Conservation (phyloP, 1,284 basidiomycete species). For the Malassezia slooffiae region DNA sequence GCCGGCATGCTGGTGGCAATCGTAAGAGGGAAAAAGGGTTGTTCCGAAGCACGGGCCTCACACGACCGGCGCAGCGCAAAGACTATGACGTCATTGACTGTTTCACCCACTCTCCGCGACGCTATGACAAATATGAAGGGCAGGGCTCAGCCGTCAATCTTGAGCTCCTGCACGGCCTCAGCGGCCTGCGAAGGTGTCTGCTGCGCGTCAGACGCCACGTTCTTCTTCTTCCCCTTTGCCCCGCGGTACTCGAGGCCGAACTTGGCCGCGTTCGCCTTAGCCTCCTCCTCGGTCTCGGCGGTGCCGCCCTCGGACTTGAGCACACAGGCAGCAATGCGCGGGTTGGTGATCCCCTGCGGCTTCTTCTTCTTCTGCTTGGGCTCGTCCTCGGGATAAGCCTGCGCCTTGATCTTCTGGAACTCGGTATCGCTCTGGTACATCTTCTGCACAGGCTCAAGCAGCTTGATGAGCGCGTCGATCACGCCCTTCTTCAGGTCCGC, state of each 20-base stretch:
- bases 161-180: slow-evolving; percentile 5
- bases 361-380: slow-evolving; percentile 33
- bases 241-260: slow-evolving; percentile 17
- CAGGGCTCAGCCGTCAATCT: slow-evolving; percentile 5
- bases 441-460: slow-evolving; percentile 72
- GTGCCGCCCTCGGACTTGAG: slow-evolving; percentile 30
- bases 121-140: too few species aligned
- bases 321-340: slow-evolving; percentile 25
- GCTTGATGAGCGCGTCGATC: slow-evolving; percentile 60
- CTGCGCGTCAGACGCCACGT: slow-evolving; percentile 1
- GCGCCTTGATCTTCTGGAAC: slow-evolving; percentile 66
- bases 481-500: slow-evolving; percentile 79
- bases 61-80: too few species aligned
- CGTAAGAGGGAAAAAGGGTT: neutral
- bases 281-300: slow-evolving; percentile 27
- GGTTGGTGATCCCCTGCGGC: slow-evolving; percentile 31
- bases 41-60: neutral
- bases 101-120: too few species aligned
- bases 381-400: slow-evolving; percentile 62
- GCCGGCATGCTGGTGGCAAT: slow-evolving; percentile 2
- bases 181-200: neutral
- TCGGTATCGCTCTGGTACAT: slow-evolving; percentile 65
- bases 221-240: slow-evolving; percentile 16
- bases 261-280: slow-evolving; percentile 14
- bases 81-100: too few species aligned